Conservation (phyloP, 768 basidiomycete genomes). For the Lactifluus echinatus region DNA sequence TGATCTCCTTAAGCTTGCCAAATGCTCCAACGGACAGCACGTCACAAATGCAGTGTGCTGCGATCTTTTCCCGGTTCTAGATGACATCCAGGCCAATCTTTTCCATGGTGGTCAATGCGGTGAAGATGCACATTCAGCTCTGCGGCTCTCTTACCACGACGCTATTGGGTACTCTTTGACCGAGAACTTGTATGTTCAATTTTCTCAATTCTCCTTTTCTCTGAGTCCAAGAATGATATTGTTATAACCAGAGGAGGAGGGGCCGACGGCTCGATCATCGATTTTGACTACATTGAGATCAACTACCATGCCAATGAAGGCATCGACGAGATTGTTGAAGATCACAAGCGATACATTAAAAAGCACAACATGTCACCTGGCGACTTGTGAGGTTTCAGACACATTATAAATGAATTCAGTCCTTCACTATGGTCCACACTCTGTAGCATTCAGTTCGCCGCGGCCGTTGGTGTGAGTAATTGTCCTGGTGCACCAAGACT, state of each 20-base stretch:
- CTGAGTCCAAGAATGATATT: neutral
- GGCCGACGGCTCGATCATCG: conserved; percentile 23
- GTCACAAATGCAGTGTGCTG: conserved; percentile 27
- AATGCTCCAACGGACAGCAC: conserved; percentile 27
- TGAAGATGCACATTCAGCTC: conserved; percentile 27
- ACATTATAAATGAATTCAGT: neutral
- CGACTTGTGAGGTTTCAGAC: conserved; percentile 34
- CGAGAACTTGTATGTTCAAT: neutral
- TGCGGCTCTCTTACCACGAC: conserved; percentile 26
- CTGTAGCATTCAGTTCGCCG: conserved; percentile 29
- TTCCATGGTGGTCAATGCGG: conserved; percentile 26
- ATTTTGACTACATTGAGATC: conserved; percentile 14
- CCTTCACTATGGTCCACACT: neutral
- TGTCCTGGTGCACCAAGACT: conserved; percentile 30
- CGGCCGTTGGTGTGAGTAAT: conserved; percentile 28
- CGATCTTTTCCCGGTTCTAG: conserved; percentile 26
- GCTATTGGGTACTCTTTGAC: conserved; percentile 18
- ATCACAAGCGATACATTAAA: conserved; percentile 29
- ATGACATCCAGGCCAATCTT: conserved; percentile 27
- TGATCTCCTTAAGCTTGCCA: conserved; percentile 17
- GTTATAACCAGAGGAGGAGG: conserved; percentile 20
- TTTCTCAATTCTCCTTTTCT: neutral
- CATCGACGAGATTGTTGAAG: conserved; percentile 15
- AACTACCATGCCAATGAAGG: conserved; percentile 21
- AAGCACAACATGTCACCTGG: conserved; percentile 33